phyloP scores from a whole-genome alignment of 2,329 filamentous ascomycete species.

The Pseudogymnoascus sp. region DNA sequence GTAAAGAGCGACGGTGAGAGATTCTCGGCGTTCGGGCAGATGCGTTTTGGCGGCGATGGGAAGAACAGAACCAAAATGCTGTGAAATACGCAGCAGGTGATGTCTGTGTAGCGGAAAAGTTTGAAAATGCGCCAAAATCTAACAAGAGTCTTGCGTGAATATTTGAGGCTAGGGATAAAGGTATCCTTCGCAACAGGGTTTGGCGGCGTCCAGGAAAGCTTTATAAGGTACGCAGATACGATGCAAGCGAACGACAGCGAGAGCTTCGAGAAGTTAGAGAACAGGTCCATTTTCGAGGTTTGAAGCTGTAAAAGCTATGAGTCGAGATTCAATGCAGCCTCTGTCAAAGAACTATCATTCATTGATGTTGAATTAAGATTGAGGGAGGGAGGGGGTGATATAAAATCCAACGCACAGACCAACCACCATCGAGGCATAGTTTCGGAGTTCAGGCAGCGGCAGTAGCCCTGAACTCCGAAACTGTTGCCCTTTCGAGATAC shows the following conservation, averaged over 20 bases:
- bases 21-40: background rate
- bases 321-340: background rate
- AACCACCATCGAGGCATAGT: background rate
- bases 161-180: background rate
- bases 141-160: background rate
- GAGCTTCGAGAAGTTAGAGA: background rate
- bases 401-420: background rate
- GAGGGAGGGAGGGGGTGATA: background rate
- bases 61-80: background rate
- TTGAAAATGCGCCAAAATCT: background rate
- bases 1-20: conserved; percentile 20
- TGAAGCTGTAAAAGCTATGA: background rate
- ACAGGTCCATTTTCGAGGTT: background rate
- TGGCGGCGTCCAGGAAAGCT: background rate
- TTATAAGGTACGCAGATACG: background rate
- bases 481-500: background rate
- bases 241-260: background rate
- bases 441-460: no score
- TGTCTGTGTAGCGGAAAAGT: background rate
- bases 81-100: background rate
- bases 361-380: background rate
- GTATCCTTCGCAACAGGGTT: background rate
- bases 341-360: background rate
- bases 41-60: background rate
- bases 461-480: no score